Conservation (phyloP, 2,329 filamentous ascomycete genomes). For the Metarhizium brunneum region DNA sequence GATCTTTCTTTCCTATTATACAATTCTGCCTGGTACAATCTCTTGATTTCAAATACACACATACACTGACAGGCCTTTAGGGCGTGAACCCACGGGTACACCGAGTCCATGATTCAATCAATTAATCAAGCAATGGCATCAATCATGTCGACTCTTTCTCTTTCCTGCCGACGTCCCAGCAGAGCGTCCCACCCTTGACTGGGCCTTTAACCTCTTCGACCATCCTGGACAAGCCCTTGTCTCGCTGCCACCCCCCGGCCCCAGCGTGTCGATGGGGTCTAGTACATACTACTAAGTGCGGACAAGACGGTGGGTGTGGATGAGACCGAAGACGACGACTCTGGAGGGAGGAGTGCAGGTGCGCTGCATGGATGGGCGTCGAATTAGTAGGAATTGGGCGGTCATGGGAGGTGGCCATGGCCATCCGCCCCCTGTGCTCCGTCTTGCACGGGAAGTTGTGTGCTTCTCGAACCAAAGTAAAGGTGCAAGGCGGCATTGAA, state of each 20-base stretch:
- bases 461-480: no score
- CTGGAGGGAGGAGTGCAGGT: not conserved
- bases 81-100: not conserved
- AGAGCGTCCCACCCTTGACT: not conserved
- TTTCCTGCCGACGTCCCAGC: not conserved
- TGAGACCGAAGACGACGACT: not conserved
- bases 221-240: not conserved
- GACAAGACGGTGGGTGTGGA: not conserved
- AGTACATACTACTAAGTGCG: not conserved
- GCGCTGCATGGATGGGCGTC: not conserved
- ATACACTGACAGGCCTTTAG: not conserved
- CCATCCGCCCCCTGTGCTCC: no score
- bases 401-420: no score
- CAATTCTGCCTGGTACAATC: no score
- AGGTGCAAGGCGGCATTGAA: no score
- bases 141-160: not conserved
- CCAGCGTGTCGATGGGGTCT: not conserved
- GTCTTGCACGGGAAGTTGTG: no score
- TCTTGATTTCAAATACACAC: no score
- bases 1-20: no score
- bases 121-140: not conserved
- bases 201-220: not conserved
- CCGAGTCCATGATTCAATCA: not conserved
- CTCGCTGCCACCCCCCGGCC: not conserved
- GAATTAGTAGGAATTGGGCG: not conserved